Percentiles rank a stretch among this genome's conserved stretches.
phyloP scores from a whole-genome alignment of 805 yeast genomes.

The Alloascoidea hylecoeti region DNA sequence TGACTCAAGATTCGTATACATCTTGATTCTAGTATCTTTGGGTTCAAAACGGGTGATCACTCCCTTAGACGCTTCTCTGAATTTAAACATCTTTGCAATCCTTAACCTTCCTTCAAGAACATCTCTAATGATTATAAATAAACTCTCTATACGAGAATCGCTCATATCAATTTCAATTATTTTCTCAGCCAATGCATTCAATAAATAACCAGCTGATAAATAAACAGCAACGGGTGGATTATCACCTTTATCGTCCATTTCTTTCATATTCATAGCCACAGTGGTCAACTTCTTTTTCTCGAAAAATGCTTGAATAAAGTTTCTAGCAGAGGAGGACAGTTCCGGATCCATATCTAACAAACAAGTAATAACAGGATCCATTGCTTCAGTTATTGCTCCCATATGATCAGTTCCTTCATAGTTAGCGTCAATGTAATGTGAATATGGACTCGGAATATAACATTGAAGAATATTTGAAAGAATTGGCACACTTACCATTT shows the following conservation, averaged over 20 bases:
- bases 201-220: too few relatives aligned
- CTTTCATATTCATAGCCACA: too few relatives aligned
- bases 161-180: constrained; percentile 3
- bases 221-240: too few relatives aligned
- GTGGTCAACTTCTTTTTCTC: constrained; percentile 7
- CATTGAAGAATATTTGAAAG: constrained; percentile 17
- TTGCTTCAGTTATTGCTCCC: constrained; percentile 6
- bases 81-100: constrained; percentile 15
- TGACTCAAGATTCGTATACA: constrained; percentile 31
- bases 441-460: constrained; percentile 19
- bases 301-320: constrained; percentile 4
- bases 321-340: not conserved
- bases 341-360: constrained; percentile 6
- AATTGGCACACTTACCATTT: constrained; percentile 8
- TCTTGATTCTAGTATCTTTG: constrained; percentile 14
- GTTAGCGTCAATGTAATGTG: constrained; percentile 13
- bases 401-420: constrained; percentile 6
- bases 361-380: too few relatives aligned
- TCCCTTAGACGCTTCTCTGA: constrained; percentile 11
- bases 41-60: constrained; percentile 13
- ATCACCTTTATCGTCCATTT: too few relatives aligned
- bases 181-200: constrained; percentile 15
- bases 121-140: constrained; percentile 23
- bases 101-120: constrained; percentile 22
- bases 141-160: constrained; percentile 14